phyloP scores from a whole-genome alignment of 345 rosid species.

The Excoecaria agallocha region DNA sequence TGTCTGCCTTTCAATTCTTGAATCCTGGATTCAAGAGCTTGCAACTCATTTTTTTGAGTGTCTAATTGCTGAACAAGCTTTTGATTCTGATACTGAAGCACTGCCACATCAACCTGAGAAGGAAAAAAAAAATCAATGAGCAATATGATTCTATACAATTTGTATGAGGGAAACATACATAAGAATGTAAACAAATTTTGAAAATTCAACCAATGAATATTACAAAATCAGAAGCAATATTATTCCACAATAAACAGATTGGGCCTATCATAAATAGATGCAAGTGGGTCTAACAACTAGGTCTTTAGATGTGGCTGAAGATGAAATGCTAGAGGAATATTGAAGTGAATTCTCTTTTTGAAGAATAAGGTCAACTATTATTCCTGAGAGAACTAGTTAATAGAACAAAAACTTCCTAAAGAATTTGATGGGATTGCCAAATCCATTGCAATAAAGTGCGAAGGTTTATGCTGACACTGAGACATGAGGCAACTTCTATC shows the following conservation, averaged over 20 bases:
- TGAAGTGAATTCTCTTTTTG: too few species aligned
- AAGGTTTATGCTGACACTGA: too few species aligned
- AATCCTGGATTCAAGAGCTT: constrained; percentile 58
- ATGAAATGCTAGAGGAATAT: too few species aligned
- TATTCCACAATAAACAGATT: neutral
- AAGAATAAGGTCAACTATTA: too few species aligned
- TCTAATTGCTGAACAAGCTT: constrained; percentile 76
- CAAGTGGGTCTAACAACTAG: too few species aligned
- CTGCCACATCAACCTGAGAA: constrained; percentile 76
- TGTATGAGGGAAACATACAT: neutral
- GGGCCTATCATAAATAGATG: neutral
- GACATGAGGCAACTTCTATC: too few species aligned
- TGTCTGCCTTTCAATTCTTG: constrained; percentile 53
- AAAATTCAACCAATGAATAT: neutral
- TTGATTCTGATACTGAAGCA: constrained; percentile 83
- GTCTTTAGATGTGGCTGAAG: too few species aligned
- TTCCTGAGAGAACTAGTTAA: too few species aligned
- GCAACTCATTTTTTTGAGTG: constrained; percentile 65
- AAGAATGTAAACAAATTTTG: neutral
- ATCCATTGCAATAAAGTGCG: too few species aligned
- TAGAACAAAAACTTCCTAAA: too few species aligned
- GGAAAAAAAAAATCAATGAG: neutral
- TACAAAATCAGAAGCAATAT: neutral
- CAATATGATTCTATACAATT: neutral
- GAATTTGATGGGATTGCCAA: too few species aligned